Evolutionary conservation across 192 early-diverging fungal species (phyloP).

Genomic region (Coemansia sp.): DNA sequence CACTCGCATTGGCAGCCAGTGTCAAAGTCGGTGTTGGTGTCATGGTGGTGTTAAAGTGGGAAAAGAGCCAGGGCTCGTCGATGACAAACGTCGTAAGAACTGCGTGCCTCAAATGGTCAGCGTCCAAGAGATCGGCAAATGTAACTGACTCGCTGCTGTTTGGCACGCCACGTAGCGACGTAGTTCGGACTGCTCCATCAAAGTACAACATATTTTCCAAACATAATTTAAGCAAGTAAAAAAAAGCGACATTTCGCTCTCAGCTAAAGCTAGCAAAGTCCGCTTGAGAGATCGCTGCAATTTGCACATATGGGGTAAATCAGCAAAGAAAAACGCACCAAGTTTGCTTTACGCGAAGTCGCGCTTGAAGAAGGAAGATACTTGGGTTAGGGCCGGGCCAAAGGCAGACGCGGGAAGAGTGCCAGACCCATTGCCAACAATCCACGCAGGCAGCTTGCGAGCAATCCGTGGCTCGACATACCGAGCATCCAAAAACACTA

Average conservation of each 20-base stretch:
- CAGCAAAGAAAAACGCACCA: too few species aligned
- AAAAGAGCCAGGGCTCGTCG: constrained; percentile 23
- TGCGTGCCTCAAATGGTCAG: neutral
- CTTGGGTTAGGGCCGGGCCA: constrained; percentile 25
- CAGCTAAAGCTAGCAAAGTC: too few species aligned
- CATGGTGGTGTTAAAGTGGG: constrained; percentile 4
- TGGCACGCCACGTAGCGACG: neutral
- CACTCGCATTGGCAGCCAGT: neutral
- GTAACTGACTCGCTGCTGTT: constrained; percentile 5
- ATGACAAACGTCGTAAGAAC: constrained; percentile 19
- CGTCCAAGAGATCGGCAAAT: constrained; percentile 14
- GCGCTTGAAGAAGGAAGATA: constrained; percentile 35
- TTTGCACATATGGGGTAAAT: too few species aligned
- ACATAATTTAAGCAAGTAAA: neutral
- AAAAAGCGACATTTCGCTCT: too few species aligned
- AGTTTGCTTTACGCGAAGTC: constrained; percentile 1
- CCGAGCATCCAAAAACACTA: constrained; percentile 75
- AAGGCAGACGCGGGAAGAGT: constrained; percentile 1
- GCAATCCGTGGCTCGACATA: constrained; percentile 55
- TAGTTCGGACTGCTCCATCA: constrained; percentile 21
- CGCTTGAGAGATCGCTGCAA: too few species aligned
- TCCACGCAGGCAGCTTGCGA: constrained; percentile 69
- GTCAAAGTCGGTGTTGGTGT: too few species aligned
- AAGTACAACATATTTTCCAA: neutral
- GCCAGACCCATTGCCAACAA: constrained; percentile 16